Percentiles rank a stretch among this genome's conserved stretches.
Evolutionary conservation across 257 asterid species (phyloP).

Genomic region (Scutellaria barbata): DNA sequence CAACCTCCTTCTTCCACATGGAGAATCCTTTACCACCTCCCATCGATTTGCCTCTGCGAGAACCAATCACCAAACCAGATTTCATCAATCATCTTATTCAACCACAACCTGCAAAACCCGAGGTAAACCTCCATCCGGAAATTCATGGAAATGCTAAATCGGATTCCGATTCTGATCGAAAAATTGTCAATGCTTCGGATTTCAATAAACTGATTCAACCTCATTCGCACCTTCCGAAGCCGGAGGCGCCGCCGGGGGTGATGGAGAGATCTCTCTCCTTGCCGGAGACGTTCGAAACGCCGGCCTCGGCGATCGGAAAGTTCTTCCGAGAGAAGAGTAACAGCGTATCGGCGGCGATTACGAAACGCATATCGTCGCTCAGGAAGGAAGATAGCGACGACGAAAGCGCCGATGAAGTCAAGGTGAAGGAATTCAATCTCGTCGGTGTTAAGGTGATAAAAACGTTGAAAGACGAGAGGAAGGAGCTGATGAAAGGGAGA

Average conservation of each 20-base stretch:
- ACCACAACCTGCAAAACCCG: conserved; percentile 10
- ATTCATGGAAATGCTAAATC: conserved; percentile 24
- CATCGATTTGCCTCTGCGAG: conserved; percentile 35
- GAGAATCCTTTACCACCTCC: conserved; percentile 29
- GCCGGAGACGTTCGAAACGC: conserved; percentile 59
- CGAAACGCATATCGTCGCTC: conserved; percentile 69
- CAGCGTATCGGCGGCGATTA: conserved; percentile 75
- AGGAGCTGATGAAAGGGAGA: conserved; percentile 60
- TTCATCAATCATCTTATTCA: conserved; percentile 17
- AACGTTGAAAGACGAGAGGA: conserved; percentile 39
- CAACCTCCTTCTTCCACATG: conserved; percentile 22
- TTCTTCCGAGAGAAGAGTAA: conserved; percentile 75
- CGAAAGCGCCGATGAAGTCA: conserved; percentile 25
- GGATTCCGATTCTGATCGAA: conserved; percentile 23
- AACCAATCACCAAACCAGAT: conserved; percentile 1
- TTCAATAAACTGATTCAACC: conserved; percentile 49
- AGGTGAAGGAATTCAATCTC: conserved; percentile 66
- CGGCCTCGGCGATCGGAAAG: conserved; percentile 77
- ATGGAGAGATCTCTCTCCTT: conserved; percentile 50
- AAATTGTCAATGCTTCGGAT: conserved; percentile 20
- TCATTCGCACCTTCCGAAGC: conserved; percentile 72
- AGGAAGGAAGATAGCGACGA: conserved; percentile 37
- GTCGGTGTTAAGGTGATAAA: conserved; percentile 71
- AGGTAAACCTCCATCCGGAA: not conserved
- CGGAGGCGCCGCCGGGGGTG: conserved; percentile 72